Base-by-base conservation (phyloP, 345 rosid species). In the Clarkia xantiana region DNA sequence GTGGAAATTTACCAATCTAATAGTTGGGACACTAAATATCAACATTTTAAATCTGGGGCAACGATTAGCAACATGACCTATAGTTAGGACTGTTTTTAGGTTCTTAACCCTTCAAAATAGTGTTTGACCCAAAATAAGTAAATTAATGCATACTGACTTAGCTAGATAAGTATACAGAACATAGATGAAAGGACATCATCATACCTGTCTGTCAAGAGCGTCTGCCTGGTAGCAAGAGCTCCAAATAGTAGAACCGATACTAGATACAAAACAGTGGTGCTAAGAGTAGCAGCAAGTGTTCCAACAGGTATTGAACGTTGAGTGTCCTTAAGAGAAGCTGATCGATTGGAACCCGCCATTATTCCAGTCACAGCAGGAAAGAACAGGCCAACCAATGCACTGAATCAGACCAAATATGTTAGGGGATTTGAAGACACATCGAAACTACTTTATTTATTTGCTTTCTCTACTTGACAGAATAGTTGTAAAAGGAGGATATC, bases 281-380 rank as follows among this genome's bases (percentile, higher is more conserved):
- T 53, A 51, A 93, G 81, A 64, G 94, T 87, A 55, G 99, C 99
- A 67, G 96, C 77, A 71, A 93, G 71, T 50, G 99, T 93, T 57
- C 99, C 99, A 20, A 87, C 6, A 1, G 99, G 97, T 61, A 93
- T 93, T 56, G 99, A 93, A 44, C 76, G 90, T 61, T 93, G 99
- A 6, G 99, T 93, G 60, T 93, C 99, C 68, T 82, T 87, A 43
- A 93, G 78, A 36, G 91, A 82, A 19, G 95, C 86, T 57, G 97
- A 93, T 70, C 99, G 76, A 70, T 93, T 93, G 53, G 97, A 93
- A 46, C 99, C 97, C 18, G 99, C 95, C 99, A 93, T 84, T 53
- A 91, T 86, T 64, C 96, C 98, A 9, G 98, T 91, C 49, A 91
- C 98, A 49, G 98, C 96, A 61, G 99, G 99, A 69, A 93, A 93